Conservation (phyloP, 106 monocot species). For the Allium cepa region DNA sequence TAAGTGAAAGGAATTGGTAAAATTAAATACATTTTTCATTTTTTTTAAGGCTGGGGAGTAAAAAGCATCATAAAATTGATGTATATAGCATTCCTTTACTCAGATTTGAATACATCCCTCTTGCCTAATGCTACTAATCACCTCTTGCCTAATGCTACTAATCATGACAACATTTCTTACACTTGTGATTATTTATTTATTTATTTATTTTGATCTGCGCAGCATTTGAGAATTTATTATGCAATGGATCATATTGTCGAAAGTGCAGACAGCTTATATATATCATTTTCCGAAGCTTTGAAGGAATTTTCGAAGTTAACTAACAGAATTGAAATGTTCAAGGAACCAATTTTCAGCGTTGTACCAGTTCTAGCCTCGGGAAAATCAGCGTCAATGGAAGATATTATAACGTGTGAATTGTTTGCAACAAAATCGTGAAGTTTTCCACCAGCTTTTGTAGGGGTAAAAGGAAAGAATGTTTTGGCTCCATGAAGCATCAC, state of each 20-base stretch:
- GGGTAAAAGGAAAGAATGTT: too few species aligned
- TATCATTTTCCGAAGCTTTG: constrained; percentile 36
- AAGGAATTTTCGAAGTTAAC: constrained; percentile 29
- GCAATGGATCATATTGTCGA: constrained; percentile 7
- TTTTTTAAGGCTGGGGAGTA: too few species aligned
- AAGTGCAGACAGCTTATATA: constrained; percentile 18
- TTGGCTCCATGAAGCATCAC: too few species aligned
- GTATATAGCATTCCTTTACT: too few species aligned
- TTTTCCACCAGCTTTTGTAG: background rate
- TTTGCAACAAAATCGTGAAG: constrained; percentile 53
- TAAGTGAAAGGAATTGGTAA: too few species aligned
- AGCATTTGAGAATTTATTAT: constrained; percentile 77
- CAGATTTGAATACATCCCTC: too few species aligned
- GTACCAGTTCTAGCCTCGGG: constrained; percentile 70
- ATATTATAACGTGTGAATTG: constrained; percentile 76
- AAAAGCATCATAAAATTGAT: too few species aligned
- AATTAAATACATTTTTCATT: too few species aligned
- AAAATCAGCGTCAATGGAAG: constrained; percentile 45
- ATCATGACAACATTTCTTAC: too few species aligned
- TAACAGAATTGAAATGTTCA: background rate
- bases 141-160: too few species aligned
- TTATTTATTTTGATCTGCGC: constrained; percentile 4
- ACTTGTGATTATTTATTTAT: background rate
- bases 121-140: too few species aligned
- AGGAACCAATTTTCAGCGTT: constrained; percentile 41